Conservation (phyloP, 2,329 filamentous ascomycete species). For the Corniculantispora saksenae region DNA sequence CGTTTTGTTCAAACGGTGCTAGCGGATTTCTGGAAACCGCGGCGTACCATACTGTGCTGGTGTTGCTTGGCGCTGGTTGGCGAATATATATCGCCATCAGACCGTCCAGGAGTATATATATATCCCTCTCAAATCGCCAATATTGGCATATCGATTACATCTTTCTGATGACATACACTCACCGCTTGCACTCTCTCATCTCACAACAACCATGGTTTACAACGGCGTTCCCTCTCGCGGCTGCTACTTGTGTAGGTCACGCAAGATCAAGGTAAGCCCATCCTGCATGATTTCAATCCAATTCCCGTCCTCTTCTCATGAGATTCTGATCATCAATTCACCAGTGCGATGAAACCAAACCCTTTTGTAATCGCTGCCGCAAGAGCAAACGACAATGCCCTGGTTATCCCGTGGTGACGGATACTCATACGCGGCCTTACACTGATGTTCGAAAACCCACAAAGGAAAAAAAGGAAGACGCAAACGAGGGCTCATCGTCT, state of each 20-base stretch:
- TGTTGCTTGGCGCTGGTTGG: too few species aligned
- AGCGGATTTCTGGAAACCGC: too few species aligned
- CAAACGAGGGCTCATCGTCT: background rate
- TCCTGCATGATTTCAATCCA: background rate
- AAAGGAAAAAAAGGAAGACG: background rate
- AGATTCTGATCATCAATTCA: background rate
- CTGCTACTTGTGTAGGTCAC: conserved; percentile 12
- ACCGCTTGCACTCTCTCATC: too few species aligned
- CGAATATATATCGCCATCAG: too few species aligned
- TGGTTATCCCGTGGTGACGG: background rate
- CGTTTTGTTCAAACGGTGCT: too few species aligned
- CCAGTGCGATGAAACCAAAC: conserved; percentile 11
- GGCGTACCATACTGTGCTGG: too few species aligned
- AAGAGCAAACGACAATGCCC: conserved; percentile 10
- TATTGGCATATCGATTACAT: too few species aligned
- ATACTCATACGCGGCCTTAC: background rate
- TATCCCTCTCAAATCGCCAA: background rate
- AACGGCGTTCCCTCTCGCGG: conserved; percentile 7
- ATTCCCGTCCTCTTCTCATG: background rate
- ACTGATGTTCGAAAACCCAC: background rate
- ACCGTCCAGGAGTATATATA: too few species aligned
- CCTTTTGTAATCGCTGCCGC: conserved; percentile 3
- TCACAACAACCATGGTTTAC: background rate
- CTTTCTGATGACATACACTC: too few species aligned
- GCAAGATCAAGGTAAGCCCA: conserved; percentile 4